Evolutionary conservation across 441 rosid species (phyloP), one percentile per base, ranked within the genome.

Genomic region (Eutrema salsugineum): DNA sequence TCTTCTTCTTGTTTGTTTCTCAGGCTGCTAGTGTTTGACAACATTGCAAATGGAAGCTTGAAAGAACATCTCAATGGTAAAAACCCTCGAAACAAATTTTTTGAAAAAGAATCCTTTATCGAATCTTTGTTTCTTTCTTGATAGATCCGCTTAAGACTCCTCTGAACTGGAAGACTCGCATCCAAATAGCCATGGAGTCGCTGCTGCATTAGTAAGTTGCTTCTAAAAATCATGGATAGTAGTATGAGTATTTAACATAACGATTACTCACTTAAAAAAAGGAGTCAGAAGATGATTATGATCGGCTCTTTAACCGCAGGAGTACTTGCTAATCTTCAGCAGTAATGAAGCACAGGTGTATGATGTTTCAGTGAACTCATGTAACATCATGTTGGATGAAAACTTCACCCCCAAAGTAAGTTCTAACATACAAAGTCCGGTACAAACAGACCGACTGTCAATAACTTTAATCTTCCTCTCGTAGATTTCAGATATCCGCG

Each of bases 111-210:
- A 6, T 28, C 64, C 36, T 50, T 35, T 11, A 15, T 35, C 32
- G 32, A 75, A 33, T 40, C 16, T 33, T 58, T 71, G 32, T 68
- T 56, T 69, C 53, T 68, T 67, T 76, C 68, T 66, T 80, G 48
- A 63, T 87, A 94, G 99, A 94, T 88, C 99, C 99, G 63, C 87
- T 90, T 3, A 91, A 72, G 82, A 94, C 97, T 66, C 97, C 97
- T 42, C 77, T 94, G 83, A 83, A 90, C 73, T 94, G 99, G 99
- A 86, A 79, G 76, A 80, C 89, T 35, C 91, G 99, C 71, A 78
- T 87, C 68, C 85, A 82, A 36, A 87, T 91, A 81, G 95, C 94
- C 28, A 78, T 43, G 97, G 97, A 17, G 95, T 94, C 17, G 87
- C 93, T 53, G 96, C 99, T 65, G 97, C 99, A 77, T 55, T 94